Base-by-base conservation (phyloP, 805 yeast species). In the Saccharomycopsis fermentans region DNA sequence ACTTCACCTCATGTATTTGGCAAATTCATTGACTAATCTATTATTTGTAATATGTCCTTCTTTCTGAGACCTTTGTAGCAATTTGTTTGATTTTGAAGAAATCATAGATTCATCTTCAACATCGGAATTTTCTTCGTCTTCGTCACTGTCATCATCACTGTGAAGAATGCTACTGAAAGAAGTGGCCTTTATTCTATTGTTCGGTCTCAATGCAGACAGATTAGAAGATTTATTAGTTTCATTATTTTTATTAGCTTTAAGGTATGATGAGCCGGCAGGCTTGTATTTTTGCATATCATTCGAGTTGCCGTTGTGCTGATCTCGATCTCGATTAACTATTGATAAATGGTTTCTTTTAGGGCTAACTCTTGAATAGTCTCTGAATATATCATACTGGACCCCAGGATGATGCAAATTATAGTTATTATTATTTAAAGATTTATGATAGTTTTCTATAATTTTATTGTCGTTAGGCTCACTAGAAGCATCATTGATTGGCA, bases 91-190 rank as follows among this genome's bases (percentile, higher is more conserved):
- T 4, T 8, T 17, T 17, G 17, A 12, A 4, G 32, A 54, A 21
- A 36, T 43, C 11, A 32, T 19, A 3, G 19, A 26, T 32, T 37
- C 55, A 43, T 57, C 48, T 21, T 21, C 29, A 21, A 21, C 6
- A 43, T 43, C 50, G 5, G 50, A 43, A 14, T 57, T 27, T 6
- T 52, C 60, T 6, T 58, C 60, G n/a, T 58, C 60, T 26, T 58
- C 61, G 35, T 58, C 61, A 40, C 57, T 60, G 35, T 58, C 61
- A 24, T 58, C 59, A 24, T 58, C 61, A 17, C 61, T 58, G 32
- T 58, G 61, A 3, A 58, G 37, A 17, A 55, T 37, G 29, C 19
- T 24, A 34, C 34, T 53, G 9, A 24, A 43, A 3, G 50, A 43
- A 16, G 24, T 21, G 14, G 24, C 16, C 24, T 21, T 43, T 6